Evolutionary conservation across 2,329 filamentous ascomycete genomes (phyloP).

Genomic region (Sclerotiophoma versabilis): DNA sequence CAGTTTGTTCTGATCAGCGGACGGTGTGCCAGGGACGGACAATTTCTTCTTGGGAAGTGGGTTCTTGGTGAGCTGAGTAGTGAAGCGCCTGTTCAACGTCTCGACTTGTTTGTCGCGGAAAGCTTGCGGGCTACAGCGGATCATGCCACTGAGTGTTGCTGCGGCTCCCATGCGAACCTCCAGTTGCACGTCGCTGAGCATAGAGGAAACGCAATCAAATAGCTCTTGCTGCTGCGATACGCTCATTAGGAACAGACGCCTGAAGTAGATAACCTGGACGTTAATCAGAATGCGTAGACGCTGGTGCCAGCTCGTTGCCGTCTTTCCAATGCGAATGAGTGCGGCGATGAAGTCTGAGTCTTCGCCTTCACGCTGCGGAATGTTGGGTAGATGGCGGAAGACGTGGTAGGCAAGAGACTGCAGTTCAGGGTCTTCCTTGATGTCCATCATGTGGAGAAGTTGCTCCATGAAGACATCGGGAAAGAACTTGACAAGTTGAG

Average conservation of each 20-base stretch:
- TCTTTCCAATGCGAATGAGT: slow-evolving; percentile 86
- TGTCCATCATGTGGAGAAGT: slow-evolving; percentile 99
- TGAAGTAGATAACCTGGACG: slow-evolving; percentile 98
- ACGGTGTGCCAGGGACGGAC: slow-evolving; percentile 66
- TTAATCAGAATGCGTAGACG: slow-evolving; percentile 93
- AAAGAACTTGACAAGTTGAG: slow-evolving; percentile 89
- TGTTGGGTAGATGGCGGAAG: slow-evolving; percentile 94
- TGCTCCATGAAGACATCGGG: slow-evolving; percentile 88
- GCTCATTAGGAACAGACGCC: slow-evolving; percentile 86
- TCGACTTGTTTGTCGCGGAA: slow-evolving; percentile 81
- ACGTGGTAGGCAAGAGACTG: slow-evolving; percentile 96
- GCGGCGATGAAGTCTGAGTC: slow-evolving; percentile 84
- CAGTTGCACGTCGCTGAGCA: slow-evolving; percentile 90
- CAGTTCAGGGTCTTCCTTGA: slow-evolving; percentile 96
- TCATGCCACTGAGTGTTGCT: slow-evolving; percentile 94
- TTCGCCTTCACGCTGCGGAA: slow-evolving; percentile 87
- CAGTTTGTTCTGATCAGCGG: slow-evolving; percentile 75
- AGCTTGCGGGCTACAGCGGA: slow-evolving; percentile 85
- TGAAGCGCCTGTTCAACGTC: slow-evolving; percentile 80
- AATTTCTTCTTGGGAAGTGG: slow-evolving; percentile 77
- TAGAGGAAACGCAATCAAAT: slow-evolving; percentile 91
- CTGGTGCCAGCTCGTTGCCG: slow-evolving; percentile 91
- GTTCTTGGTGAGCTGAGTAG: slow-evolving; percentile 77
- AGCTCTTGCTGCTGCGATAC: slow-evolving; percentile 77
- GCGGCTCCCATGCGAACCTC: slow-evolving; percentile 95